Conservation (phyloP, 1,139 yeast species). For the Blastobotrys serpentis region DNA sequence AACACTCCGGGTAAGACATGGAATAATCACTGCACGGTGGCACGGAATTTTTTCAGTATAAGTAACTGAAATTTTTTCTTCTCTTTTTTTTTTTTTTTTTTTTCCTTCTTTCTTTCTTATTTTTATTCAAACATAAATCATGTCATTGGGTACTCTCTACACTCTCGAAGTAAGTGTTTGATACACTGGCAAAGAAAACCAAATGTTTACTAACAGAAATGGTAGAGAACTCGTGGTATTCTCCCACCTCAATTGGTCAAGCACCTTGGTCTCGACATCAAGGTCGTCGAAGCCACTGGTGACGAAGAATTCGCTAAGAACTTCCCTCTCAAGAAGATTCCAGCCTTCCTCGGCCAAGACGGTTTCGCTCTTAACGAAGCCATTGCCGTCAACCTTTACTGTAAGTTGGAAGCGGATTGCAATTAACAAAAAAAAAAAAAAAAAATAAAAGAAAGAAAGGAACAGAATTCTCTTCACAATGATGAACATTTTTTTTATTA, state of each 20-base stretch:
- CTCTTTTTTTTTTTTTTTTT: constrained; percentile 9
- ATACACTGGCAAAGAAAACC: constrained; percentile 6
- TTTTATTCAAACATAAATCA: constrained; percentile 22
- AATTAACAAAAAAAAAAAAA: background rate
- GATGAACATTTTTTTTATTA: constrained; percentile 59
- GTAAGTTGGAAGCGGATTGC: constrained; percentile 38
- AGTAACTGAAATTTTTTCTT: constrained; percentile 2
- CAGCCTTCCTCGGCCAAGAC: constrained; percentile 77
- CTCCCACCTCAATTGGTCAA: constrained; percentile 66
- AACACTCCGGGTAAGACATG: background rate
- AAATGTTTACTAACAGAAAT: constrained; percentile 15
- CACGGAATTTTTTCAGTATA: constrained; percentile 7
- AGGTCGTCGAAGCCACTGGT: constrained; percentile 48
- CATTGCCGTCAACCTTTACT: constrained; percentile 62
- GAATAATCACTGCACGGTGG: too few species aligned
- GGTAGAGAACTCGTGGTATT: constrained; percentile 34
- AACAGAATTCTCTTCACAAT: constrained; percentile 32
- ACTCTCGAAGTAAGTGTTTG: constrained; percentile 26
- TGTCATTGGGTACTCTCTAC: constrained; percentile 39
- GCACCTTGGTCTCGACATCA: constrained; percentile 68
- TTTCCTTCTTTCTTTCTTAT: background rate
- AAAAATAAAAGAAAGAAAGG: background rate
- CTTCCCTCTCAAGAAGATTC: constrained; percentile 75
- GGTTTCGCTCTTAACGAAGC: constrained; percentile 78
- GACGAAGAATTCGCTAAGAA: constrained; percentile 49